These are phyloP conservation scores for Spongiforma sp. DNA, from an alignment of 1,284 basidiomycete genomes.

Conservation along the genomic window DNA sequence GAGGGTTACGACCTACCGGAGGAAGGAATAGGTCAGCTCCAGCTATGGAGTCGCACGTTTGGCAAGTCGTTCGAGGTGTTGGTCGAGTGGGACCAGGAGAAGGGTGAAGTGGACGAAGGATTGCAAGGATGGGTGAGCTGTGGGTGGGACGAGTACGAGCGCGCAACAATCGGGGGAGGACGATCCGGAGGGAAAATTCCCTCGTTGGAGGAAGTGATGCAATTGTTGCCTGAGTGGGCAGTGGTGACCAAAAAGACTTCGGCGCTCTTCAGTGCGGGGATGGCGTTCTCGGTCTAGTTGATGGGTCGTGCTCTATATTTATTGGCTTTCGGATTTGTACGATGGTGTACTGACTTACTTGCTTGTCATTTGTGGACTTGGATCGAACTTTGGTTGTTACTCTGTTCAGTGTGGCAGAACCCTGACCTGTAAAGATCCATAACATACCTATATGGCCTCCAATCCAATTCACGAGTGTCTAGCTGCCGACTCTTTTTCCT, in stretches of 20 bases:
- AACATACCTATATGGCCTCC: too few species aligned
- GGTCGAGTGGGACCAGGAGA: slow-evolving; percentile 44
- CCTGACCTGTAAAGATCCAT: too few species aligned
- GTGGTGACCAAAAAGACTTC: slow-evolving; percentile 56
- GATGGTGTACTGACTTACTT: too few species aligned
- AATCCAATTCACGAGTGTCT: too few species aligned
- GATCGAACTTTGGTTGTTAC: too few species aligned
- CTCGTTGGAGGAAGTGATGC: slow-evolving; percentile 70
- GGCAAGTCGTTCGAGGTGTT: slow-evolving; percentile 62
- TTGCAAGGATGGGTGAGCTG: slow-evolving; percentile 61
- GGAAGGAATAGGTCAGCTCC: slow-evolving; percentile 49
- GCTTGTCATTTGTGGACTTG: too few species aligned
- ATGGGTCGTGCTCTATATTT: slow-evolving; percentile 2
- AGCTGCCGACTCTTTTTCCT: too few species aligned
- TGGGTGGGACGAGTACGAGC: slow-evolving; percentile 73
- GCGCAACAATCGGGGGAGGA: slow-evolving; percentile 53
- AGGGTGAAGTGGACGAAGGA: slow-evolving; percentile 30
- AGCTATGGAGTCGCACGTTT: slow-evolving; percentile 77
- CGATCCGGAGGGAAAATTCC: slow-evolving; percentile 58
- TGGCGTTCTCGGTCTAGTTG: slow-evolving; percentile 43
- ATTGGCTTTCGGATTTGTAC: too few species aligned
- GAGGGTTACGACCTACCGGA: slow-evolving; percentile 48
- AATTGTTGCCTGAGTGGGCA: slow-evolving; percentile 73
- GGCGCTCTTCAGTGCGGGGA: slow-evolving; percentile 66
- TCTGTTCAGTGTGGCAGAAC: too few species aligned